Evolutionary conservation across 169 alveolate species (phyloP).

Genomic region (Cryptosporidium viatorum): DNA sequence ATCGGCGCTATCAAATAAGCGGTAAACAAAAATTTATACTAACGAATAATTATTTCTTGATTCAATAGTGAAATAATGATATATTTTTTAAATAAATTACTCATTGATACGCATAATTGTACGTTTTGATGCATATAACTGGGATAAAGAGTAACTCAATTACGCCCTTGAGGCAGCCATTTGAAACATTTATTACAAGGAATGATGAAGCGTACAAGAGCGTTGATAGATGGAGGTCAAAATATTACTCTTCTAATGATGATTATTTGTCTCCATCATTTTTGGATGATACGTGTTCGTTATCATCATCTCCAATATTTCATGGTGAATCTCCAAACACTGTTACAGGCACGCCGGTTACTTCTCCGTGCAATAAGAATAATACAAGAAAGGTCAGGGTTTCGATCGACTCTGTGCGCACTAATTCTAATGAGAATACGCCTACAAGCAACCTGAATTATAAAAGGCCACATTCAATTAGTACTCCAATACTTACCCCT

Average conservation of each 20-base stretch:
- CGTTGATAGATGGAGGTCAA: conserved; percentile 54
- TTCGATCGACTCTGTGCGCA: background rate
- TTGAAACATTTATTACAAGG: conserved; percentile 38
- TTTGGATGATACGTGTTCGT: conserved; percentile 34
- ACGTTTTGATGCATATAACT: conserved; percentile 16
- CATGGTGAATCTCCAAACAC: conserved; percentile 59
- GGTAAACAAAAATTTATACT: conserved; percentile 24
- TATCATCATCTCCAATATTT: conserved; percentile 63
- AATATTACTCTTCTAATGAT: conserved; percentile 19
- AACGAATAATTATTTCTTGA: background rate
- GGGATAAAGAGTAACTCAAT: conserved; percentile 32
- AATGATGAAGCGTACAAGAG: conserved; percentile 16
- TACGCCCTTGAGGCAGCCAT: conserved; percentile 71
- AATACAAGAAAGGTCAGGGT: background rate
- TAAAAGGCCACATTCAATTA: conserved; percentile 15
- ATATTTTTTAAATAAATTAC: background rate
- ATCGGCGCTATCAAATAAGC: conserved; percentile 16
- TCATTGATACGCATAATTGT: background rate
- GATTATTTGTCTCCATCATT: conserved; percentile 62
- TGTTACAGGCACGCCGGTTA: background rate
- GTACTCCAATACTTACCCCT: conserved; percentile 50
- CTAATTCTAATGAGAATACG: conserved; percentile 44
- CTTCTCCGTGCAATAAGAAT: conserved; percentile 14
- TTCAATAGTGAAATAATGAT: conserved; percentile 22
- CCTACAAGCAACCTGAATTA: conserved; percentile 5